Base-by-base conservation (phyloP, 805 yeast genomes). In the Zygotorulaspora sp. region DNA sequence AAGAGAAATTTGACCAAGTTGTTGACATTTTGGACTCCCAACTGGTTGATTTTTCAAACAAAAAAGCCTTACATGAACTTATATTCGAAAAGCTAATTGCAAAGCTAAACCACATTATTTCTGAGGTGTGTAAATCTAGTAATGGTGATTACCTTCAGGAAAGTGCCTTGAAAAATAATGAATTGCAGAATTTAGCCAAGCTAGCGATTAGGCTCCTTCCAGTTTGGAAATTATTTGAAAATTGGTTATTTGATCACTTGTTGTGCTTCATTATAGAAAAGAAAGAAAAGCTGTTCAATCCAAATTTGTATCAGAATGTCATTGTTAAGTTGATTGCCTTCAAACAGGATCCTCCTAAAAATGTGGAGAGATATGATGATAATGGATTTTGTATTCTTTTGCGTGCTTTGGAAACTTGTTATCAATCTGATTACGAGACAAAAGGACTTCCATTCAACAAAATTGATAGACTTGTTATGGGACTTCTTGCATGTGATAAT, bases 371-470 rank as follows among this genome's bases (percentile, higher is more conserved):
- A 14, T 12, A 21, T 7, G 36, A 32, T 5, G 43, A 30, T 5
- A 20, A 29, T 11, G 36, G 34, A 20, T 31, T 48, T 7, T 26
- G 40, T 8, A 38, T 47, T 12, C 24, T 68, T 2, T 50, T 75
- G 12, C 38, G 53, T 11, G 62, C 72, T 29, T 49, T 72, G 18
- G 75, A 72, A 32, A 38, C 46, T 20, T 47, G 66, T 7, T 68
- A 62, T 36, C 52, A 63, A 40, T 44, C 43, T n/a, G 51, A 49
- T 15, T 56, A 52, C 3, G 36, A 36, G 1, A 44, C 42, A 11
- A n/a, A 31, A 6, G 14, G 21, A 17, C 16, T 14, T 8, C 24
- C 33, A 6, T 29, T 49, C 5, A 14, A 37, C 5, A 18, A 38
- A 9, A 24, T 50, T 13, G 54, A 54, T 30, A 41, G 27, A 4